Evolutionary conservation across 2,329 filamentous ascomycete genomes (phyloP).

Genomic region (Monosporascus sp.): DNA sequence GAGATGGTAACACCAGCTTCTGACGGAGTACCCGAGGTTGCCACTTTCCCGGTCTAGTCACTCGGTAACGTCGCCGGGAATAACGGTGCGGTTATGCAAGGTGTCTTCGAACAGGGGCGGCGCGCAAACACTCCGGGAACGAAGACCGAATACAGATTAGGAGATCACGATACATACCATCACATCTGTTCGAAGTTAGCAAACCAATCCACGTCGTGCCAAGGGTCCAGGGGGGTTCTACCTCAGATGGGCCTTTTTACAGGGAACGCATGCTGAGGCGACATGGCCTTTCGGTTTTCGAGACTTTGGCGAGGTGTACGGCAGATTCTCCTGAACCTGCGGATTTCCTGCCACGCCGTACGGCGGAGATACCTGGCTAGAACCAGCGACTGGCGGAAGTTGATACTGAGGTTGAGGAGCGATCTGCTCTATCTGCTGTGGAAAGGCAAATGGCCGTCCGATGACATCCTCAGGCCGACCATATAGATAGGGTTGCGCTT

Average conservation of each 20-base stretch:
- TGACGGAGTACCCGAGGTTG: neutral
- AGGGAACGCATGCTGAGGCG: conserved; percentile 79
- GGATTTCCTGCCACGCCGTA: conserved; percentile 28
- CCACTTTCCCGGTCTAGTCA: neutral
- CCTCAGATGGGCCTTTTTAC: conserved; percentile 77
- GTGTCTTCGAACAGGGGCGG: too few relatives aligned
- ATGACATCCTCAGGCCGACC: conserved; percentile 33
- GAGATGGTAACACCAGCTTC: neutral
- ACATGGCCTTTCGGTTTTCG: conserved; percentile 77
- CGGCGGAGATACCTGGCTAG: conserved; percentile 21
- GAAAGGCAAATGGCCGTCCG: conserved; percentile 28
- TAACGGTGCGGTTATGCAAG: too few relatives aligned
- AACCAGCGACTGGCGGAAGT: conserved; percentile 28
- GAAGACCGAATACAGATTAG: conserved; percentile 5
- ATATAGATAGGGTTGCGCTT: conserved; percentile 35
- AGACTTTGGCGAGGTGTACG: conserved; percentile 53
- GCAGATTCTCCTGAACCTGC: conserved; percentile 38
- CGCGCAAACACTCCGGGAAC: too few relatives aligned
- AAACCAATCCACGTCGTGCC: conserved; percentile 1
- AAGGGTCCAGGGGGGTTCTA: conserved; percentile 29
- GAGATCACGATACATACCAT: conserved; percentile 49
- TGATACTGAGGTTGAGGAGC: conserved; percentile 31
- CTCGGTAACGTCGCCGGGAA: neutral
- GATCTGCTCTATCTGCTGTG: conserved; percentile 26
- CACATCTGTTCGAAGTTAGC: conserved; percentile 48